phyloP scores from a whole-genome alignment of 768 basidiomycete genomes.

The Leccinum fibrillosum region DNA sequence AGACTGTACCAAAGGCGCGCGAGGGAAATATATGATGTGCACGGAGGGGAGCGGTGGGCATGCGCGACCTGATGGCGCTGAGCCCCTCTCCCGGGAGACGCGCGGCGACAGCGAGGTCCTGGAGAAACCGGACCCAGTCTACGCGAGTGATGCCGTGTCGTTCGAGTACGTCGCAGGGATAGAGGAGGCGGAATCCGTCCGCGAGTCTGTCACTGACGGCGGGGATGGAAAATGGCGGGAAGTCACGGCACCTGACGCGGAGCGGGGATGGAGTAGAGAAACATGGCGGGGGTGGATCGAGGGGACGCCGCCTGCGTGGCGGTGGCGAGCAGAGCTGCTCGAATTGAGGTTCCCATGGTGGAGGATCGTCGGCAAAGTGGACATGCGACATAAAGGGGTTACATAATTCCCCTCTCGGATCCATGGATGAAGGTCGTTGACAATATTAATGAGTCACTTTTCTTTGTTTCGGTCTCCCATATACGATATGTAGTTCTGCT shows the following conservation, averaged over 20 bases:
- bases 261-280: conserved; percentile 28
- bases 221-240: conserved; percentile 27
- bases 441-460: too few species aligned
- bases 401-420: not conserved
- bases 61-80: conserved; percentile 22
- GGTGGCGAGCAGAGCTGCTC: conserved; percentile 15
- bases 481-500: too few species aligned
- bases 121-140: conserved; percentile 31
- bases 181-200: conserved; percentile 27
- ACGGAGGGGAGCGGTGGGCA: conserved; percentile 14
- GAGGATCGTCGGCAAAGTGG: conserved; percentile 12
- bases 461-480: too few species aligned
- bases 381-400: not conserved
- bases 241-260: conserved; percentile 25
- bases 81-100: conserved; percentile 23
- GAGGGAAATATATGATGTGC: conserved; percentile 16
- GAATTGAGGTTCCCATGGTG: conserved; percentile 28
- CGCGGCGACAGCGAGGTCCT: conserved; percentile 27
- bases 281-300: conserved; percentile 31
- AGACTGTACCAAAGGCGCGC: conserved; percentile 12
- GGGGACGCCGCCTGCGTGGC: conserved; percentile 15
- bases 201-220: conserved; percentile 19
- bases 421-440: too few species aligned
- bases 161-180: conserved; percentile 25
- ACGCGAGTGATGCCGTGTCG: conserved; percentile 24